phyloP scores from a whole-genome alignment of 768 basidiomycete species.

The Baorangia bicolor region DNA sequence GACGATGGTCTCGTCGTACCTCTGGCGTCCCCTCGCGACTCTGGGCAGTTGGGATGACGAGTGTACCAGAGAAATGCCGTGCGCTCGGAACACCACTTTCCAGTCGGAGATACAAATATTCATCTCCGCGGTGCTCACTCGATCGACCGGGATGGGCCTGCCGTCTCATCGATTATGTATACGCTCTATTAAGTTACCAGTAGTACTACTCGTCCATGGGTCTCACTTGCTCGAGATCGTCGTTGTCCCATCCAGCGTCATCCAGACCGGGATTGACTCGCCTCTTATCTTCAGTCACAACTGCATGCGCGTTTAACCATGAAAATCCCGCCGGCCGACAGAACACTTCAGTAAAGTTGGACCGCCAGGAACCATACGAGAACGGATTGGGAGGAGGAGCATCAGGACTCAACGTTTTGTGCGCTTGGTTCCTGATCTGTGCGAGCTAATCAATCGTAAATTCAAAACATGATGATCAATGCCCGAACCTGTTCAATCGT shows the following conservation, averaged over 20 bases:
- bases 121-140: constrained; percentile 17
- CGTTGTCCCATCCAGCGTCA: constrained; percentile 29
- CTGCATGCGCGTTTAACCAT: constrained; percentile 66
- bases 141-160: neutral
- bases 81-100: constrained; percentile 18
- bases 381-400: constrained; percentile 82
- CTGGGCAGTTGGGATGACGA: constrained; percentile 11
- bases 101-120: constrained; percentile 24
- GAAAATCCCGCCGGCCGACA: constrained; percentile 80
- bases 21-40: constrained; percentile 15
- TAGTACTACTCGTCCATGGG: constrained; percentile 11
- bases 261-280: constrained; percentile 68
- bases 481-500: constrained; percentile 89
- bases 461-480: constrained; percentile 11
- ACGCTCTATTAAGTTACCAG: neutral
- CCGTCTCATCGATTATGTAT: neutral
- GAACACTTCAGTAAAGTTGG: constrained; percentile 72
- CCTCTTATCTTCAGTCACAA: constrained; percentile 71
- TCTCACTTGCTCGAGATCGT: constrained; percentile 20
- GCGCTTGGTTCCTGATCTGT: constrained; percentile 85
- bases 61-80: constrained; percentile 30
- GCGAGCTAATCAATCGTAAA: constrained; percentile 3
- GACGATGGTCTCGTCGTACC: constrained; percentile 16
- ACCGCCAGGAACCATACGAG: constrained; percentile 71
- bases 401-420: constrained; percentile 63